These are phyloP conservation scores for Lentinula sp. DNA, from an alignment of 768 basidiomycete genomes.

Conservation along the genomic window DNA sequence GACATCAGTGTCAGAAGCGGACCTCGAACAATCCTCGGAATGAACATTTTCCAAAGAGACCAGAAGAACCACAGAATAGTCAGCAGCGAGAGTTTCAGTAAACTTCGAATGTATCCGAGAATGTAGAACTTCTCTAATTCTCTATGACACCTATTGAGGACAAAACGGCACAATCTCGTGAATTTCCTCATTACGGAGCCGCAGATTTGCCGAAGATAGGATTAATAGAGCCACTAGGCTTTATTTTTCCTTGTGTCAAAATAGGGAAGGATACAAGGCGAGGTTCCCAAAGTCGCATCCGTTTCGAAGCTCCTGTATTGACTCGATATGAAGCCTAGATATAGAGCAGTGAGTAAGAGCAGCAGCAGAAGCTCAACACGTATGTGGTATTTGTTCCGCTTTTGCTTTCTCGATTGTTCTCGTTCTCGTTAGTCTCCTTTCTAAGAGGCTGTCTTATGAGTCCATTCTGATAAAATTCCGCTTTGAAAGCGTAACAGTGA, in stretches of 20 bases:
- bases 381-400: too few species aligned
- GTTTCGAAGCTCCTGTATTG: too few species aligned
- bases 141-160: not conserved
- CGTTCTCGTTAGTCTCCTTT: too few species aligned
- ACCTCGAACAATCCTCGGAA: not conserved
- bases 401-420: too few species aligned
- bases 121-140: not conserved
- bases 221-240: not conserved
- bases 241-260: not conserved
- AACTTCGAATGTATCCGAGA: not conserved
- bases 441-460: too few species aligned
- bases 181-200: not conserved
- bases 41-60: not conserved
- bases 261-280: not conserved
- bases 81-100: not conserved
- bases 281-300: too few species aligned
- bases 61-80: not conserved
- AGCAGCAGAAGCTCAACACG: too few species aligned
- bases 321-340: too few species aligned
- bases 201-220: not conserved
- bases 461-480: too few species aligned
- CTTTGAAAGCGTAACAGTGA: too few species aligned
- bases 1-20: not conserved
- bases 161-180: not conserved
- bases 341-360: too few species aligned